phyloP scores from a whole-genome alignment of 164 flowering plant species.

The Houttuynia cordata region DNA sequence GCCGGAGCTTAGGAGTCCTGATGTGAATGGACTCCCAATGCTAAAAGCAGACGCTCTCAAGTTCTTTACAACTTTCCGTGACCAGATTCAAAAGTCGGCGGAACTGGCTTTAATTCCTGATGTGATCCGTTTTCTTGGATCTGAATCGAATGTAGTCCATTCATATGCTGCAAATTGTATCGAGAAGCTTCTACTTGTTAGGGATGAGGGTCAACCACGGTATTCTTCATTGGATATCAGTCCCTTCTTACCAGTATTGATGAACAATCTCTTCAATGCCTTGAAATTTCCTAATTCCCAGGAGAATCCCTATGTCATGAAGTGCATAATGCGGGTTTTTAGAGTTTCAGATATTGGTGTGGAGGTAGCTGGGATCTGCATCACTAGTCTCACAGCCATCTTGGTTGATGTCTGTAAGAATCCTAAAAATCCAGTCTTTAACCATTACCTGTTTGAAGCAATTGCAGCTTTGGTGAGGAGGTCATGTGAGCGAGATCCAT shows the following conservation, averaged over 20 bases:
- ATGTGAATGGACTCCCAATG: constrained; percentile 65
- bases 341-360: constrained; percentile 62
- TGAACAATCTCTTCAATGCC: constrained; percentile 68
- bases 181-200: constrained; percentile 78
- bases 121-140: constrained; percentile 47
- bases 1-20: constrained; percentile 67
- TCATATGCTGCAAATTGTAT: constrained; percentile 96
- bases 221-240: constrained; percentile 47
- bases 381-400: constrained; percentile 42
- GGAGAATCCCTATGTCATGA: constrained; percentile 87
- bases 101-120: constrained; percentile 51
- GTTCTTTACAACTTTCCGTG: constrained; percentile 72
- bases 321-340: constrained; percentile 85
- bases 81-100: constrained; percentile 47
- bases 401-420: constrained; percentile 67
- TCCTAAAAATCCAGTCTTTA: constrained; percentile 84
- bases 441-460: constrained; percentile 84
- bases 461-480: constrained; percentile 70
- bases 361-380: constrained; percentile 65
- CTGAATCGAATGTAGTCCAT: constrained; percentile 90
- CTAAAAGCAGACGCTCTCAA: constrained; percentile 90
- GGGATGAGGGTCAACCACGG: constrained; percentile 59
- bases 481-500: constrained; percentile 57
- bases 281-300: constrained; percentile 79
- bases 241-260: constrained; percentile 42